A percentile compares a stretch with the other conserved stretches of the same genome.
Conservation (phyloP, 2,329 filamentous ascomycete species). For the Cryphonectria japonica region DNA sequence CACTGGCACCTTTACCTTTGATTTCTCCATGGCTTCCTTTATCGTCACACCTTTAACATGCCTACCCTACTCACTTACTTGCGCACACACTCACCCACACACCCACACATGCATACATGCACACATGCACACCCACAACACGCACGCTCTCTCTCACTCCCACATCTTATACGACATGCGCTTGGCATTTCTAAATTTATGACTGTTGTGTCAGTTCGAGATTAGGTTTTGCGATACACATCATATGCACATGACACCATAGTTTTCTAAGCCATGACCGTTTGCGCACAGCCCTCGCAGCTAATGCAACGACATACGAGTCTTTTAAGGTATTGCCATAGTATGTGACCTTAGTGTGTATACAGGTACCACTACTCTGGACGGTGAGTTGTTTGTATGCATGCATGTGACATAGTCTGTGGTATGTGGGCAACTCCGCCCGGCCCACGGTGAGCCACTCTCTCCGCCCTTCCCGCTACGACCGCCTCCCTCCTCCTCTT, state of each 20-base stretch:
- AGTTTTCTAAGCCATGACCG: neutral
- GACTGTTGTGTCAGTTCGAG: neutral
- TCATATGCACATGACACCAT: slow-evolving; percentile 1
- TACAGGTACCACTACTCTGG: neutral
- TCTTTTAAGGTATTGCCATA: neutral
- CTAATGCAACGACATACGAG: neutral
- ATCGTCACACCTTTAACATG: too few species aligned
- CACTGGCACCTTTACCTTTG: neutral
- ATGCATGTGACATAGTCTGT: neutral
- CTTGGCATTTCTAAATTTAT: slow-evolving; percentile 7
- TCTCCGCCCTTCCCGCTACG: neutral
- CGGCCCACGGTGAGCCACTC: neutral
- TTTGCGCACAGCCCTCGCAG: neutral
- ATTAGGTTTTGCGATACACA: neutral
- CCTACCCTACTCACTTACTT: too few species aligned
- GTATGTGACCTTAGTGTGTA: too few species aligned
- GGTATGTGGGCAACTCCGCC: neutral
- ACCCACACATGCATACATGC: neutral
- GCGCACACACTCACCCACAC: neutral
- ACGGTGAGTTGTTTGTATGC: neutral
- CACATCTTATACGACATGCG: neutral
- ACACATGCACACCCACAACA: neutral
- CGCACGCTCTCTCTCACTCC: neutral
- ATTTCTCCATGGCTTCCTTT: neutral
- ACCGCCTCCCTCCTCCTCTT: neutral